phyloP scores from a whole-genome alignment of 305 asterid species.

The Rubia balearica region DNA sequence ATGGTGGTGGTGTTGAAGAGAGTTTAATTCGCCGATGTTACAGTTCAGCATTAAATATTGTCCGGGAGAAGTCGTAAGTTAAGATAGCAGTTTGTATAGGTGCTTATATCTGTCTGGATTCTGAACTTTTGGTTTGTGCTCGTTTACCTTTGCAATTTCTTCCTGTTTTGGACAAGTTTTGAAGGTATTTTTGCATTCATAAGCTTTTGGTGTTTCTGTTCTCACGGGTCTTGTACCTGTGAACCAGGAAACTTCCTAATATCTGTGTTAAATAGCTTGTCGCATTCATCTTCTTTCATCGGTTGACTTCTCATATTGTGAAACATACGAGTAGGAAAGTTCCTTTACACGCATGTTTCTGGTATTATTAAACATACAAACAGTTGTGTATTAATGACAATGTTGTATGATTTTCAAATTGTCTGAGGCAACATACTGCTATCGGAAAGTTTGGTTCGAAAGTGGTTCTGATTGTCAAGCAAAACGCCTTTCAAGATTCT shows the following conservation, averaged over 20 bases:
- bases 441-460: no score
- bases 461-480: no score
- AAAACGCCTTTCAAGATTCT: no score
- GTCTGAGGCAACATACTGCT: no score
- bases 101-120: neutral
- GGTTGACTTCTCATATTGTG: neutral
- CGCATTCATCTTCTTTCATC: neutral
- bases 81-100: neutral
- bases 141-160: neutral
- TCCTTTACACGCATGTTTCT: neutral
- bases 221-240: no score
- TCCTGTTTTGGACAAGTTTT: neutral
- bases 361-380: no score
- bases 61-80: neutral
- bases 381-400: no score
- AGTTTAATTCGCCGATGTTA: constrained; percentile 46
- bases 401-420: no score
- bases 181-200: neutral
- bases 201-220: neutral
- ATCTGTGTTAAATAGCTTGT: no score
- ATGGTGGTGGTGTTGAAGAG: constrained; percentile 61
- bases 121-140: neutral
- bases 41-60: constrained; percentile 2
- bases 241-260: neutral
- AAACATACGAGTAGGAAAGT: neutral